Evolutionary conservation across 768 basidiomycete genomes (phyloP).

Genomic region (Leucogyrophana mollusca): DNA sequence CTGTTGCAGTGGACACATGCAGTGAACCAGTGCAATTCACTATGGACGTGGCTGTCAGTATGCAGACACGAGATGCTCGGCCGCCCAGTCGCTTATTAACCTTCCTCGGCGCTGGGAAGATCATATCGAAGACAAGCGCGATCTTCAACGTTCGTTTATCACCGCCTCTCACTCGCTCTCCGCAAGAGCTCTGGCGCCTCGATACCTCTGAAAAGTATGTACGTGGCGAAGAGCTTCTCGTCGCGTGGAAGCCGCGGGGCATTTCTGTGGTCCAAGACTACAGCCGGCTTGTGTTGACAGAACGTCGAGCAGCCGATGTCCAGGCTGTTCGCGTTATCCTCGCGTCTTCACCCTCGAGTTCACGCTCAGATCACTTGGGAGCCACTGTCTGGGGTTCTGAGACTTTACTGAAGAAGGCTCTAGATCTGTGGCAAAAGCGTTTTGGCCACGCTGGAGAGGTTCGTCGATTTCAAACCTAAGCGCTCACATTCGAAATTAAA

Average conservation of each 20-base stretch:
- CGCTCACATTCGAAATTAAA: conserved; percentile 9
- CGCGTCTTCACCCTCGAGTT: conserved; percentile 42
- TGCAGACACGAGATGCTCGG: conserved; percentile 81
- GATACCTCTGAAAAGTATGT: conserved; percentile 97
- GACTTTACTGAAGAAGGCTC: conserved; percentile 58
- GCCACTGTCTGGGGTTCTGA: conserved; percentile 64
- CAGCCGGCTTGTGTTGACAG: conserved; percentile 64
- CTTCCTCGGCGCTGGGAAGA: conserved; percentile 76
- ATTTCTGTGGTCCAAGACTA: conserved; percentile 90
- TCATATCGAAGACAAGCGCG: conserved; percentile 76
- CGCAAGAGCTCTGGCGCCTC: conserved; percentile 89
- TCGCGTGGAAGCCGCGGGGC: conserved; percentile 84
- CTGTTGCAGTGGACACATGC: conserved; percentile 80
- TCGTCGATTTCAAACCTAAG: conserved; percentile 19
- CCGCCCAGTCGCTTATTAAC: conserved; percentile 76
- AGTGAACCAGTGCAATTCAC: conserved; percentile 84
- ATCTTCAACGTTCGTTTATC: conserved; percentile 80
- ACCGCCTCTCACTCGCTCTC: conserved; percentile 82
- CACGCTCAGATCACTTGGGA: conserved; percentile 49
- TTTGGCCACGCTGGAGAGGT: conserved; percentile 80
- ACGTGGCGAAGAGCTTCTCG: conserved; percentile 83
- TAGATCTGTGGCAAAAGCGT: conserved; percentile 82
- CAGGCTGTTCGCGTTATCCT: conserved; percentile 84
- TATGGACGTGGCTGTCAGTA: conserved; percentile 83
- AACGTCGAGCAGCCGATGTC: conserved; percentile 81